These are phyloP conservation scores for Citrus glauca DNA, from an alignment of 345 rosid genomes.

Conservation along the genomic window DNA sequence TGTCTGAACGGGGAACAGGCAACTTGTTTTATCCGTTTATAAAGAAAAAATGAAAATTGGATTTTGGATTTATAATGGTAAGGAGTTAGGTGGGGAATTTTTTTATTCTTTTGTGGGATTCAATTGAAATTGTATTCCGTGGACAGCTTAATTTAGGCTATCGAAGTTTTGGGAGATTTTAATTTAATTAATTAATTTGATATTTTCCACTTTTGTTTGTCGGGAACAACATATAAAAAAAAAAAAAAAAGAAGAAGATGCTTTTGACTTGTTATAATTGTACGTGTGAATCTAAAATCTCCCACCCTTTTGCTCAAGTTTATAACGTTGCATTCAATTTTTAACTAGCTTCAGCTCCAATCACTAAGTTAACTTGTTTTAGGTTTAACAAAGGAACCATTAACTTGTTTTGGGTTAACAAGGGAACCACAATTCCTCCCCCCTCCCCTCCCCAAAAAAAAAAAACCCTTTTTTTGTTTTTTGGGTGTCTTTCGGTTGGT, in stretches of 20 bases:
- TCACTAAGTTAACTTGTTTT: too few species aligned
- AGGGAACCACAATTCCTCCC: too few species aligned
- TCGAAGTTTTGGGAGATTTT: background rate
- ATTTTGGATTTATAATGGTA: background rate
- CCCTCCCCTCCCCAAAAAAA: too few species aligned
- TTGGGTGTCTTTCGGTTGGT: too few species aligned
- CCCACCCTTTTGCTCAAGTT: too few species aligned
- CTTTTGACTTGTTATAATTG: background rate
- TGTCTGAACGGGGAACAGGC: constrained; percentile 3
- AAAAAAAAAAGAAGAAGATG: background rate
- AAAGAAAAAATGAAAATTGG: background rate
- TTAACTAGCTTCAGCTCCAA: too few species aligned
- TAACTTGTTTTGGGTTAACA: too few species aligned
- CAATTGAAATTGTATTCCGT: background rate
- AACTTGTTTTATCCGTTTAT: constrained; percentile 21
- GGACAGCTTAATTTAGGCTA: background rate
- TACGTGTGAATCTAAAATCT: too few species aligned
- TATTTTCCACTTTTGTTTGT: constrained; percentile 2
- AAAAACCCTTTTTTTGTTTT: too few species aligned
- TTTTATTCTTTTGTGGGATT: background rate
- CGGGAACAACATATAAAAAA: background rate
- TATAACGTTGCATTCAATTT: too few species aligned
- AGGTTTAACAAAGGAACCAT: too few species aligned
- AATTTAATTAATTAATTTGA: background rate
- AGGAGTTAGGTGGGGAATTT: background rate